Base-by-base conservation (phyloP, 148 eudicot species). In the Fallopia convolvulus region DNA sequence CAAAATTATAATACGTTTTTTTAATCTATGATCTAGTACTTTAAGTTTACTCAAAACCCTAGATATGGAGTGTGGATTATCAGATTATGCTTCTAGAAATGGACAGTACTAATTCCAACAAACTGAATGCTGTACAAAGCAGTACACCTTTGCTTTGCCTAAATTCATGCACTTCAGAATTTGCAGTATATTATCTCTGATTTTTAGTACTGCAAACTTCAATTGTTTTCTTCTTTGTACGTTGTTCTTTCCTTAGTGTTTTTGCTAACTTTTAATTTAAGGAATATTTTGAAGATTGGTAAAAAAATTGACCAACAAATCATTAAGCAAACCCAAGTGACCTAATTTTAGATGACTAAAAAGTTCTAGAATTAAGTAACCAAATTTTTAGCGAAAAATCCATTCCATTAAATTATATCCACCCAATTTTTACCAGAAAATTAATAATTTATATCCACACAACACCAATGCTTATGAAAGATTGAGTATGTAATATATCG, bases 11-110 rank as follows among this genome's bases (percentile, higher is more conserved):
- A 44, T 44, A 9, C 47, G 8, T 44, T 44, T 26, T 26, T 8
- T 44, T 44, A 9, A 6, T 44, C 8, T 18, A 18, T 48, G 50
- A 48, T 48, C 20, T 20, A 26, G 30, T 26, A 20, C 18, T 55
- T 48, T 13, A 15, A 52, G 20, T 15, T 55, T 55, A 55, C 70
- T 63, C 70, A 63, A 63, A 30, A 30, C 17, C 70, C 30, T 26
- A 55, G 39, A 23, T 32, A 63, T 63, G 68, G 68, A 61, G 33
- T 61, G 41, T 32, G 40, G 20, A 26, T 26, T 26, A 26, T 26
- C 30, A 26, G 30, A 12, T 66, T 13, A 33, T 68, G 72, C 72
- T 68, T 68, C 72, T 68, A 68, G 72, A 68, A 68, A 39, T 7
- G 21, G 10, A 32, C 7, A 32, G 44, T 68, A 68, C 72, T 44